Evolutionary conservation across 495 filamentous ascomycete species (phyloP).

Genomic region (Penicillium atrosanguineum): DNA sequence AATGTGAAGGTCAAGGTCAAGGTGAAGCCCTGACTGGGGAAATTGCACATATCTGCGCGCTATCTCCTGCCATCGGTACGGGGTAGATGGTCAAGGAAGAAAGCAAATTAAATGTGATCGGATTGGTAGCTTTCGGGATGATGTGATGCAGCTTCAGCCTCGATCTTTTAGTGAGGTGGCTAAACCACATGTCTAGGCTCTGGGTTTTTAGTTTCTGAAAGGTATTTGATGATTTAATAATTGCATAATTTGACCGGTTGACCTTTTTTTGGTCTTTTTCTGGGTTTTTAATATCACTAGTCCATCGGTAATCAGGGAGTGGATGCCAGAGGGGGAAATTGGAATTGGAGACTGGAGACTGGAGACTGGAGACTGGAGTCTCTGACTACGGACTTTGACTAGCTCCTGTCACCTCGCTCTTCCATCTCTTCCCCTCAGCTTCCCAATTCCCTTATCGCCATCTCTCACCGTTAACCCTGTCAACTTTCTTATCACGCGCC

Average conservation of each 20-base stretch:
- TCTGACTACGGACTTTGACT: too few relatives aligned
- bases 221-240: too few relatives aligned
- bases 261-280: too few relatives aligned
- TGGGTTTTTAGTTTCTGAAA: too few relatives aligned
- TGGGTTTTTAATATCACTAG: background rate
- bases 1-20: too few relatives aligned
- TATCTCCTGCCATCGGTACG: too few relatives aligned
- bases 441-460: background rate
- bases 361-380: constrained; percentile 7
- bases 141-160: background rate
- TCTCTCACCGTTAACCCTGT: background rate
- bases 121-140: background rate
- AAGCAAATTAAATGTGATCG: too few relatives aligned
- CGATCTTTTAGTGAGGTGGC: background rate
- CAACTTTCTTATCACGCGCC: constrained; percentile 20
- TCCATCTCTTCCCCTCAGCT: constrained; percentile 1
- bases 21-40: too few relatives aligned
- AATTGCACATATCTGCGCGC: too few relatives aligned
- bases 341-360: background rate
- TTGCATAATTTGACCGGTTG: too few relatives aligned
- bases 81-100: too few relatives aligned
- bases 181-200: too few relatives aligned
- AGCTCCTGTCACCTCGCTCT: constrained; percentile 18
- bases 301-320: background rate
- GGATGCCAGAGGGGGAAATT: background rate